Conservation (phyloP, 2,329 filamentous ascomycete species). For the Moelleriella libera region DNA sequence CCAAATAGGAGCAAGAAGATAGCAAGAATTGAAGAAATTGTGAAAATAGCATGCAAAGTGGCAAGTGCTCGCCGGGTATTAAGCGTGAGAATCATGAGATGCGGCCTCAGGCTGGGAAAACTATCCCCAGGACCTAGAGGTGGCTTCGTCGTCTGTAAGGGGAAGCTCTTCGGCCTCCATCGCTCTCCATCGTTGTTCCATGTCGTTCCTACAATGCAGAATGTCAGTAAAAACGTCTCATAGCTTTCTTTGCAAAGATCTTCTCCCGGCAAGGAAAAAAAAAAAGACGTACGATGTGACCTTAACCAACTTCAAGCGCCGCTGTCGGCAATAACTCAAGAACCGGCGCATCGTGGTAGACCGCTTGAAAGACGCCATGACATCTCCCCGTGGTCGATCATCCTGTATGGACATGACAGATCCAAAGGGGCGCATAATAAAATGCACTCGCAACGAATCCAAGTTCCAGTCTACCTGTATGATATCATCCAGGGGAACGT, state of each 20-base stretch:
- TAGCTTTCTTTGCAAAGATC: too few relatives aligned
- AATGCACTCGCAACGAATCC: constrained; percentile 25
- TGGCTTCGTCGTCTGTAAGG: constrained; percentile 12
- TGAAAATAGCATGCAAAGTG: not conserved
- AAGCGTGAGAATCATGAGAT: not conserved
- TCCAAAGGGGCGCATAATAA: constrained; percentile 20
- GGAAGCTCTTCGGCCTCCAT: constrained; percentile 20
- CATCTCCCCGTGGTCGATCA: constrained; percentile 24
- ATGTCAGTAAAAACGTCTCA: constrained; percentile 6
- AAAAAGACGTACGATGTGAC: constrained; percentile 22
- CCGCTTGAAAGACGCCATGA: constrained; percentile 38
- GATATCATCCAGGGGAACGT: constrained; percentile 31
- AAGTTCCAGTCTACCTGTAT: constrained; percentile 28
- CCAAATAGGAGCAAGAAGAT: not conserved
- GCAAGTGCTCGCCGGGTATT: not conserved
- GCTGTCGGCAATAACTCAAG: constrained; percentile 29
- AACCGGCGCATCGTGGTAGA: constrained; percentile 38
- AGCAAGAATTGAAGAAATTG: not conserved
- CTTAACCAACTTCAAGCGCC: constrained; percentile 26
- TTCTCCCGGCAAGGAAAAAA: too few relatives aligned
- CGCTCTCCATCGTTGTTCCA: constrained; percentile 20
- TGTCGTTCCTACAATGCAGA: constrained; percentile 15
- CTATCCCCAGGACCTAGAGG: constrained; percentile 11
- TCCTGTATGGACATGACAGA: constrained; percentile 12
- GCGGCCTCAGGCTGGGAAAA: constrained; percentile 6